Evolutionary conservation across 208 protist species (phyloP).

Genomic region (Wallacemonas rigidus): DNA sequence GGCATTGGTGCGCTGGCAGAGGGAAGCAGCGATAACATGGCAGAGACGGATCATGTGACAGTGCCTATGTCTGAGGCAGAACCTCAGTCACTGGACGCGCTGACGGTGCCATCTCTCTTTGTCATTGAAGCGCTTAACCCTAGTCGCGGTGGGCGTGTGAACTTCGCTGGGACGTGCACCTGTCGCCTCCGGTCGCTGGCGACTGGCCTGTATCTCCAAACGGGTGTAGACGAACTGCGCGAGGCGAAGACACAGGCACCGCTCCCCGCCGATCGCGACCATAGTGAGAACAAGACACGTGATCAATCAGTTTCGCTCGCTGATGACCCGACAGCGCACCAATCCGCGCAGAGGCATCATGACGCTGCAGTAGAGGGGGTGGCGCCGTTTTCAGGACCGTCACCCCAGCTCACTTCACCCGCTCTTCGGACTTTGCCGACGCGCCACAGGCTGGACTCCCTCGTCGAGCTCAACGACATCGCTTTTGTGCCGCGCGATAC

Average conservation of each 20-base stretch:
- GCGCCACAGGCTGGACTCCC: not conserved
- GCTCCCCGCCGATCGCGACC: too few relatives aligned
- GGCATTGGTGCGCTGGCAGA: not conserved
- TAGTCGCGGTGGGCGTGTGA: slow-evolving; percentile 38
- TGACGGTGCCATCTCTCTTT: slow-evolving; percentile 30
- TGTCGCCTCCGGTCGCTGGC: slow-evolving; percentile 47
- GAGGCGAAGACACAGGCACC: not conserved
- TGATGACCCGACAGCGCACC: too few relatives aligned
- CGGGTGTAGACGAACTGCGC: slow-evolving; percentile 17
- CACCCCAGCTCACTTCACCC: too few relatives aligned
- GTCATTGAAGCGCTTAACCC: slow-evolving; percentile 45
- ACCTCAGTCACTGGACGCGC: not conserved
- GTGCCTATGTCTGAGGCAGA: not conserved
- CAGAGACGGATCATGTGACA: too few relatives aligned
- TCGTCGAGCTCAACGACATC: not conserved
- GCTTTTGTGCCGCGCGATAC: too few relatives aligned
- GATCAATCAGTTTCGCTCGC: too few relatives aligned
- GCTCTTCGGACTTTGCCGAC: not conserved
- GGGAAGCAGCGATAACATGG: too few relatives aligned
- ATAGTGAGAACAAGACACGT: not conserved
- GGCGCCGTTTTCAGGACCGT: too few relatives aligned
- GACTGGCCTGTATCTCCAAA: slow-evolving; percentile 43
- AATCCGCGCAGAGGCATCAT: too few relatives aligned
- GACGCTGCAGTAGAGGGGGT: too few relatives aligned
- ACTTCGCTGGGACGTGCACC: slow-evolving; percentile 16